These are phyloP conservation scores for Lentinula edodes DNA, from an alignment of 768 basidiomycete species.

Conservation along the genomic window DNA sequence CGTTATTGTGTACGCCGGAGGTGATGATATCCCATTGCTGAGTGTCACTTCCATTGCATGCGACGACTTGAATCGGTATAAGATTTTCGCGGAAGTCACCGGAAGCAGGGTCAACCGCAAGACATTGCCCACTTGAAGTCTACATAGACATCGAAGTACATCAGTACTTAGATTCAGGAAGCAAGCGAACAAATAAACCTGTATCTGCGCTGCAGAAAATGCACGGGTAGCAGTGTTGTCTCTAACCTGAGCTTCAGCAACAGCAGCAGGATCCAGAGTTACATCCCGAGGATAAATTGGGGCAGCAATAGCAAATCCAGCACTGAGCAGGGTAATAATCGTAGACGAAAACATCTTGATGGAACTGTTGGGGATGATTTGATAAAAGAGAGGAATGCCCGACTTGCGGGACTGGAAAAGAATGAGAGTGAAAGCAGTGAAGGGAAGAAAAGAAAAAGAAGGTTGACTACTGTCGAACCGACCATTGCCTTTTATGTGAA, in stretches of 20 bases:
- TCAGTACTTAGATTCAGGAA: not conserved
- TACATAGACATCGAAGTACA: not conserved
- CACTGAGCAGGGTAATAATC: conserved; percentile 14
- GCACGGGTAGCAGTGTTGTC: conserved; percentile 18
- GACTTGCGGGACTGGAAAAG: conserved; percentile 9
- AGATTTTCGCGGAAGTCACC: conserved; percentile 20
- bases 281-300: conserved; percentile 12
- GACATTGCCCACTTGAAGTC: conserved; percentile 19
- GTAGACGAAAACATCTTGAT: conserved; percentile 13
- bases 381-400: conserved; percentile 7
- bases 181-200: conserved; percentile 3
- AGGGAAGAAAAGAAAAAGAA: not conserved
- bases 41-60: conserved; percentile 15
- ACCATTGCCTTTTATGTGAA: not conserved
- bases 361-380: not conserved
- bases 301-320: conserved; percentile 12
- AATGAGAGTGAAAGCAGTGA: not conserved
- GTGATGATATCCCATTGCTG: conserved; percentile 20
- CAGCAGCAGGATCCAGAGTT: conserved; percentile 10
- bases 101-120: conserved; percentile 15
- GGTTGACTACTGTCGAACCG: not conserved
- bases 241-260: conserved; percentile 14
- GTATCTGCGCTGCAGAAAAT: conserved; percentile 15
- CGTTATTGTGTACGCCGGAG: conserved; percentile 14
- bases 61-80: conserved; percentile 12